Evolutionary conservation across 306 rosid genomes (phyloP), one percentile per base, ranked within the genome.

Genomic region (Dryas octopetala): DNA sequence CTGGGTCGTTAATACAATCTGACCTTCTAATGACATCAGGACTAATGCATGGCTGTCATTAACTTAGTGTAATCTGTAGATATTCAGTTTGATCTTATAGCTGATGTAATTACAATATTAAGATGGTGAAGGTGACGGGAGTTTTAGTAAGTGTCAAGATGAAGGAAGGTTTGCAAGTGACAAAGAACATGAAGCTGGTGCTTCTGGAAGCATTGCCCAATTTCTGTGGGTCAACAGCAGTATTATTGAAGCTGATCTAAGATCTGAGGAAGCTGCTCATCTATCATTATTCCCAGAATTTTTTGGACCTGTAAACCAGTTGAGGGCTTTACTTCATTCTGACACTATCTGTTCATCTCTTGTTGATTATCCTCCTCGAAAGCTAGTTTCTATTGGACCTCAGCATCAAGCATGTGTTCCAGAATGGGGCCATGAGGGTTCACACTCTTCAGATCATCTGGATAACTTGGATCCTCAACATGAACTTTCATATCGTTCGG

Each of bases 331-430:
- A 23, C 60, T 71, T 68, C 78, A 72, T 38, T 70, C 83, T 9
- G 73, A 82, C 16, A 70, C 74, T 44, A 59, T 58, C 59, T 41
- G 49, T 66, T 73, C 68, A 51, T 66, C 86, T 68, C 66, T 54
- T 44, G 74, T 68, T 17, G 75, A 67, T 66, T 61, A 58, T 76
- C 78, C 81, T 76, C 65, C 73, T 62, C 75, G 8, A 68, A 66
- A 72, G 63, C 71, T 43, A 11, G 86, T 83, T 79, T 61, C 86
- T 40, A 54, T 83, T 41, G 86, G 86, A 17, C 84, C 78, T 46
- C 73, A 65, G 66, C 79, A 83, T 66, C 86, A 83, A 76, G 81
- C 74, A 46, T 62, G 19, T 67, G 79, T 83, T 76, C 76, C 84
- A 65, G 79, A 66, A n/a, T 79, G 81, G 78, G 68, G 68, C 76